These are phyloP conservation scores for Boletellus ananas DNA, from an alignment of 768 basidiomycete species.

Conservation along the genomic window DNA sequence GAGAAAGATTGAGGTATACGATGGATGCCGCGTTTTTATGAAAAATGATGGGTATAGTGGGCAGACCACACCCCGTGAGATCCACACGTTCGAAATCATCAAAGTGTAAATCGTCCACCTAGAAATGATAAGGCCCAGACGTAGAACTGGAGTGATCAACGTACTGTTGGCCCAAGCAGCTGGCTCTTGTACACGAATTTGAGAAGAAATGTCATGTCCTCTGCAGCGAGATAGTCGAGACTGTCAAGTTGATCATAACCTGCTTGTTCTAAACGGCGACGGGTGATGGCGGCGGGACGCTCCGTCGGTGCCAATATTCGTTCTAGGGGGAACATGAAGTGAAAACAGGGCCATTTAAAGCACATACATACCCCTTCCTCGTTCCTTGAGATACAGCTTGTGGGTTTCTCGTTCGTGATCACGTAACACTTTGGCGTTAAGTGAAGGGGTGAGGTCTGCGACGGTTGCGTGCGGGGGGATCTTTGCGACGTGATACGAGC, in stretches of 20 bases:
- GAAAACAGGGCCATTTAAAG: neutral
- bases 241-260: constrained; percentile 84
- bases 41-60: constrained; percentile 83
- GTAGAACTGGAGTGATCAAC: constrained; percentile 21
- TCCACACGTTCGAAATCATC: constrained; percentile 77
- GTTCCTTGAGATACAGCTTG: constrained; percentile 70
- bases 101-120: constrained; percentile 74
- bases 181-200: constrained; percentile 88
- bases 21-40: constrained; percentile 84
- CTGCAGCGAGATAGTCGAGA: constrained; percentile 68
- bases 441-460: constrained; percentile 53
- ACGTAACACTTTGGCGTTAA: constrained; percentile 55
- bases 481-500: constrained; percentile 65
- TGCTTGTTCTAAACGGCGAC: constrained; percentile 79
- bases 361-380: constrained; percentile 59
- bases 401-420: constrained; percentile 55
- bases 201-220: constrained; percentile 80
- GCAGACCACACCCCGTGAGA: constrained; percentile 73
- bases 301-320: constrained; percentile 80
- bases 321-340: constrained; percentile 44
- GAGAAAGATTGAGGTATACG: constrained; percentile 79
- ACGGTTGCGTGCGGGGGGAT: constrained; percentile 66
- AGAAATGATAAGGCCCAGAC: constrained; percentile 1
- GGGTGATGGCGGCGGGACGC: constrained; percentile 79
- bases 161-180: constrained; percentile 57